Conservation (phyloP, 1,284 basidiomycete species). For the Ganoderma resinaceum region DNA sequence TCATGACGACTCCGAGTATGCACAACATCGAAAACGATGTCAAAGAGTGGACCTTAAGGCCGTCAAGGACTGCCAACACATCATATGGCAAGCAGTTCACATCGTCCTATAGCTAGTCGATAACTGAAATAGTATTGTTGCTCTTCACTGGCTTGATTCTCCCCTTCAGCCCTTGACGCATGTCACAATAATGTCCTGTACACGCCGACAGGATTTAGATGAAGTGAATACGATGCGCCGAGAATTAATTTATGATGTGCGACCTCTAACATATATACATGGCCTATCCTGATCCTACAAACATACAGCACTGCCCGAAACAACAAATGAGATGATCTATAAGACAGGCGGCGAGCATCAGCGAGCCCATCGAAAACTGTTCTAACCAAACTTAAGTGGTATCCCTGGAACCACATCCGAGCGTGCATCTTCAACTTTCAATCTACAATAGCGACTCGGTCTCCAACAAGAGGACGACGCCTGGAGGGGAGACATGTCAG, state of each 20-base stretch:
- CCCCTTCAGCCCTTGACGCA: too few relatives aligned
- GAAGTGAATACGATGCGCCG: background rate
- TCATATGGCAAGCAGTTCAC: too few relatives aligned
- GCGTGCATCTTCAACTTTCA: background rate
- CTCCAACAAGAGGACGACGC: conserved; percentile 67
- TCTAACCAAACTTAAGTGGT: background rate
- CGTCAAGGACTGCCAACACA: too few relatives aligned
- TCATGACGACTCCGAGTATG: too few relatives aligned
- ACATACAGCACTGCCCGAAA: conserved; percentile 10
- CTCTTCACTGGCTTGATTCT: too few relatives aligned
- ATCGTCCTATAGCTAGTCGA: too few relatives aligned
- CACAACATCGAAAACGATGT: too few relatives aligned
- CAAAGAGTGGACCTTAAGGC: too few relatives aligned
- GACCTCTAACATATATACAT: conserved; percentile 16
- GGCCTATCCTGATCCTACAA: conserved; percentile 13
- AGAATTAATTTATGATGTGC: conserved; percentile 16
- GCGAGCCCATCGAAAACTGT: background rate
- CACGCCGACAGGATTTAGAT: too few relatives aligned
- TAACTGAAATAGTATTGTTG: too few relatives aligned
- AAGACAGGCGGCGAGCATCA: background rate
- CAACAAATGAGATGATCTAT: conserved; percentile 1
- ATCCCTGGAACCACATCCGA: background rate
- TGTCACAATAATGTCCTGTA: too few relatives aligned
- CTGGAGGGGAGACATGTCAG: conserved; percentile 35
- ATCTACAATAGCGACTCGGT: conserved; percentile 51